Conservation (phyloP, 1,139 yeast genomes). For the Taiozyma sp. region DNA sequence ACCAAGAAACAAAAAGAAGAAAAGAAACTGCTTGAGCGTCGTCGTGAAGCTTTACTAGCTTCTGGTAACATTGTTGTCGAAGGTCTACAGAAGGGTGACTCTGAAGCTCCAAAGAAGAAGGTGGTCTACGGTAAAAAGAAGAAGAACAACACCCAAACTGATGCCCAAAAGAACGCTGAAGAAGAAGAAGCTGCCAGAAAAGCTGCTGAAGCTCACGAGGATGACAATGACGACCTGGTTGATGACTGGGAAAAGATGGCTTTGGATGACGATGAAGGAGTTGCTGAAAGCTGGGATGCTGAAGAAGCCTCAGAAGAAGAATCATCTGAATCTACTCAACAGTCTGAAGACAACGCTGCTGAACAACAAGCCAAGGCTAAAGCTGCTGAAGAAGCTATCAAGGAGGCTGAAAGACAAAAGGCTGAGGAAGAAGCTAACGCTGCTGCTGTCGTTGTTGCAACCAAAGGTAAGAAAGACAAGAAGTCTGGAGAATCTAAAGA, state of each 20-base stretch:
- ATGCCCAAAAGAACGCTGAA: slow-evolving; percentile 22
- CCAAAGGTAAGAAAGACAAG: slow-evolving; percentile 22
- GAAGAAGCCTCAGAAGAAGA: slow-evolving; percentile 14
- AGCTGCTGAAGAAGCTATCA: slow-evolving; percentile 8
- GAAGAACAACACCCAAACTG: slow-evolving; percentile 32
- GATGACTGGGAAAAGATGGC: slow-evolving; percentile 26
- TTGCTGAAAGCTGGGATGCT: slow-evolving; percentile 61
- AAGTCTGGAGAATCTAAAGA: slow-evolving; percentile 24
- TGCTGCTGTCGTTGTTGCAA: slow-evolving; percentile 17
- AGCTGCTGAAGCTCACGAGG: slow-evolving; percentile 19
- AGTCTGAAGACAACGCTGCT: slow-evolving; percentile 17
- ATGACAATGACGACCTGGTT: slow-evolving; percentile 18
- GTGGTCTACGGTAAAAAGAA: slow-evolving; percentile 76
- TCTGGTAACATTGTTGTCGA: slow-evolving; percentile 71
- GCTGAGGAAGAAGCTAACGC: slow-evolving; percentile 25
- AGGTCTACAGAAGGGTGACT: slow-evolving; percentile 47
- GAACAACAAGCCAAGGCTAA: slow-evolving; percentile 12
- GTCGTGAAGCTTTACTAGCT: slow-evolving; percentile 80
- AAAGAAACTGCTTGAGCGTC: slow-evolving; percentile 77
- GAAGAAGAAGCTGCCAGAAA: slow-evolving; percentile 26
- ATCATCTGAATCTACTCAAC: slow-evolving; percentile 24
- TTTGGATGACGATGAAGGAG: slow-evolving; percentile 36
- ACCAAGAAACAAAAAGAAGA: slow-evolving; percentile 96
- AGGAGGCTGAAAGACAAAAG: slow-evolving; percentile 23
- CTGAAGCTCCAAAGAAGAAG: slow-evolving; percentile 48